A percentile compares a stretch with the other conserved stretches of the same genome.
phyloP scores from a whole-genome alignment of 2,329 filamentous ascomycete genomes.

The Colletotrichum abscissum region DNA sequence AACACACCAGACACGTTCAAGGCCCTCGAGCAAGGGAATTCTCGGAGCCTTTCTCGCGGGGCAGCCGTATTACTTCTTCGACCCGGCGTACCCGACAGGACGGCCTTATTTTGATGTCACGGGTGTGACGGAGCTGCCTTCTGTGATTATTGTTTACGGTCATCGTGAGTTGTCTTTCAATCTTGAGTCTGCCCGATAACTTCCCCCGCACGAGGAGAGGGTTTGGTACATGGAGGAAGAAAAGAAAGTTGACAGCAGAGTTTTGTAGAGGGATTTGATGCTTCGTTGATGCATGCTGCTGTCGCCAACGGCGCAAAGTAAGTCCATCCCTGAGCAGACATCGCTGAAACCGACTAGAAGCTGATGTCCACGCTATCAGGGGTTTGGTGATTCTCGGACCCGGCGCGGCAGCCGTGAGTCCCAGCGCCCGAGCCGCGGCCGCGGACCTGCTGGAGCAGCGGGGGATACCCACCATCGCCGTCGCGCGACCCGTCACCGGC shows the following conservation, averaged over 20 bases:
- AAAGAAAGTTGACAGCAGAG: no score
- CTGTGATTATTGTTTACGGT: slow-evolving; percentile 58
- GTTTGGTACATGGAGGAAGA: no score
- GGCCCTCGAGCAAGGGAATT: slow-evolving; percentile 57
- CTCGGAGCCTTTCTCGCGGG: slow-evolving; percentile 63
- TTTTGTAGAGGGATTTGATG: slow-evolving; percentile 45
- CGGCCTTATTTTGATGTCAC: slow-evolving; percentile 49
- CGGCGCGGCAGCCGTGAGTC: slow-evolving; percentile 44
- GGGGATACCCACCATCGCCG: slow-evolving; percentile 44
- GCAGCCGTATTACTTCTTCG: slow-evolving; percentile 65
- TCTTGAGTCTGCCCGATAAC: no score
- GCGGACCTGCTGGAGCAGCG: slow-evolving; percentile 39
- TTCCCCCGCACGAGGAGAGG: neutral
- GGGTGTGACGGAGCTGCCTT: slow-evolving; percentile 50
- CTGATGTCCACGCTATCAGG: slow-evolving; percentile 24
- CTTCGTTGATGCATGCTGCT: slow-evolving; percentile 44
- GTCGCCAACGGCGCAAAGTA: slow-evolving; percentile 46
- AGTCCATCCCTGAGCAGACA: neutral
- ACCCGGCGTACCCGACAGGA: slow-evolving; percentile 54
- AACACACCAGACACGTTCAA: slow-evolving; percentile 67
- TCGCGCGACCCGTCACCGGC: slow-evolving; percentile 43
- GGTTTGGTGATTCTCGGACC: slow-evolving; percentile 46
- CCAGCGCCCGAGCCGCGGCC: slow-evolving; percentile 41
- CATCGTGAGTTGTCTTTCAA: slow-evolving; percentile 46
- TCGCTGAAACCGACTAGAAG: neutral